Evolutionary conservation across 345 rosid species (phyloP), one percentile per base, ranked within the genome.

Genomic region (Acer campestre): DNA sequence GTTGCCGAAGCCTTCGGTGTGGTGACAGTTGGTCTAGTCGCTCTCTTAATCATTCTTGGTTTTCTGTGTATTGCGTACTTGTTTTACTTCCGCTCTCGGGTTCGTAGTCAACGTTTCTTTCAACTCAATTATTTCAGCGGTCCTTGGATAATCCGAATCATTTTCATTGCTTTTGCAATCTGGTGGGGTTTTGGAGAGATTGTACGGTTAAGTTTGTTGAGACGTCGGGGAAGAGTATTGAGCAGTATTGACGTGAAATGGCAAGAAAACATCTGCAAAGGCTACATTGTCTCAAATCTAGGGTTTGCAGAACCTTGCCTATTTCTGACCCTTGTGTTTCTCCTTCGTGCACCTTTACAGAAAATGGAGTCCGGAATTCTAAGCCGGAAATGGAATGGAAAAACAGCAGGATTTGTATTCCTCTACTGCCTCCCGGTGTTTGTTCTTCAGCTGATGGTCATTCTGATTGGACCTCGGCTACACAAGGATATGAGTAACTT

Each of bases 291-390:
- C 71, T 96, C 97, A 18, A 96, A 89, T 84, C 85, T 96, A 72
- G 99, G 99, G 38, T 96, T 96, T 87, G 93, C 98, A 67, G 99
- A 96, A 80, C 99, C 99, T 77, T 96, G 99, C 81, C 80, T 96
- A 61, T 94, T 94, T 85, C 90, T 94, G 46, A 91, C 98, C 10
- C 89, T 94, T 8, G 85, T 90, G 80, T 90, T 94, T 87, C 94
- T 94, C 17, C 90, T 96, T 25, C 98, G 97, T 10, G 98, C 99
- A 12, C 93, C 99, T 14, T 88, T 96, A 75, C 93, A 92, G 83
- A 84, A 68, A 75, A 86, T 88, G 88, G 90, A 92, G 31, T 83
- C 92, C 0, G 98, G 98, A 65, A 87, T 85, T 55, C 79, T 94
- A 65, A 88, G 91, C 75, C 87, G 49, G 29, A 89, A 86, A 70